Percentiles rank a stretch among this genome's conserved stretches.
Evolutionary conservation across 2,329 filamentous ascomycete genomes (phyloP).

Genomic region (Pestalotiopsis sp.): DNA sequence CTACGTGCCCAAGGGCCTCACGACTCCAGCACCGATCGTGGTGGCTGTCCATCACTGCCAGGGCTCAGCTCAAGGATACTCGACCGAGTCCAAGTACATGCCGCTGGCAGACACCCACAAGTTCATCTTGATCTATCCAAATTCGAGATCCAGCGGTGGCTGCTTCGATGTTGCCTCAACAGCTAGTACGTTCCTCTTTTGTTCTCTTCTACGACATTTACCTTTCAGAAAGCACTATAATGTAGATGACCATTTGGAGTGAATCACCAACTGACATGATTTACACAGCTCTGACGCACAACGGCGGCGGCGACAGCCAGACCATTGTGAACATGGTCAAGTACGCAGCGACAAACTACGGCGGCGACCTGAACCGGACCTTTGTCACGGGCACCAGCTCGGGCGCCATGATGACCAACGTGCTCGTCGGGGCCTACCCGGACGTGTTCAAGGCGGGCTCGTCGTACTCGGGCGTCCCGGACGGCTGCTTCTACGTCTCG

Average conservation of each 20-base stretch:
- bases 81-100: conserved; percentile 51
- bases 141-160: conserved; percentile 39
- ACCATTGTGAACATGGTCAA: conserved; percentile 40
- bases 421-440: conserved; percentile 49
- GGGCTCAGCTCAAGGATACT: conserved; percentile 55
- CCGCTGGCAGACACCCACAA: conserved; percentile 54
- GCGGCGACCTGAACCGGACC: conserved; percentile 31
- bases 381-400: conserved; percentile 33
- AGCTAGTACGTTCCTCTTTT: conserved; percentile 27
- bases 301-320: conserved; percentile 39
- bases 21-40: conserved; percentile 42
- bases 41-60: conserved; percentile 60
- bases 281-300: conserved; percentile 25
- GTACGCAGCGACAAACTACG: conserved; percentile 34
- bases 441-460: conserved; percentile 48
- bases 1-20: conserved; percentile 32
- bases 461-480: conserved; percentile 47
- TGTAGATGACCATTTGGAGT: background rate
- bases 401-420: conserved; percentile 34
- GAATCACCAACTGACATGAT: background rate
- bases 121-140: conserved; percentile 55
- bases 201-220: background rate
- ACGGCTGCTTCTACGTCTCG: conserved; percentile 16
- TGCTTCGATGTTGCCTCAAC: conserved; percentile 64
- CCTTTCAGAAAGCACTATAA: background rate